phyloP scores from a whole-genome alignment of 139 green algal genomes.

The Auxenochlorella protothecoides region DNA sequence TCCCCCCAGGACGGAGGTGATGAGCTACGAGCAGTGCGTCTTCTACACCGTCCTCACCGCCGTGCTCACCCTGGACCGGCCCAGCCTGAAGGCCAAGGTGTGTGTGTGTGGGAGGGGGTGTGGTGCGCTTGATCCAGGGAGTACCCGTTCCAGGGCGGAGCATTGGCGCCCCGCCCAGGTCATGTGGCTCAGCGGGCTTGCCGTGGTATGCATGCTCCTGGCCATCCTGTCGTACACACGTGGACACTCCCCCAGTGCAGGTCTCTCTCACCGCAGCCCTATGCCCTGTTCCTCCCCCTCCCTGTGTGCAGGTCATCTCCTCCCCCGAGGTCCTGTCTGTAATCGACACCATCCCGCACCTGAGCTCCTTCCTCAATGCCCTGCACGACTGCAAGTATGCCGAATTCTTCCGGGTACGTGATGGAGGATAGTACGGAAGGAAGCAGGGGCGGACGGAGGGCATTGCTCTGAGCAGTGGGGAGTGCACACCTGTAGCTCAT shows the following conservation, averaged over 20 bases:
- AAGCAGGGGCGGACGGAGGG: neutral
- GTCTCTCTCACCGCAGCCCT: neutral
- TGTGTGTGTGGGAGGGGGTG: too few species aligned
- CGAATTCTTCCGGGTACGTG: conserved; percentile 70
- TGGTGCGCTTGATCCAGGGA: neutral
- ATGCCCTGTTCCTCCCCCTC: neutral
- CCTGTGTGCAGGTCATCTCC: conserved; percentile 61
- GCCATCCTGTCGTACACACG: too few species aligned
- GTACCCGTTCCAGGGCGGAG: too few species aligned
- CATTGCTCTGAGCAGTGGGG: neutral
- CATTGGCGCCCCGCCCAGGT: too few species aligned
- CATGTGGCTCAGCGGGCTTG: too few species aligned
- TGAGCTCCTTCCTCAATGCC: conserved; percentile 70
- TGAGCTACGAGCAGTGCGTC: conserved; percentile 76
- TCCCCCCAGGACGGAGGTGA: conserved; percentile 69
- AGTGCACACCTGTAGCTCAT: neutral
- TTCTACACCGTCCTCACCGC: conserved; percentile 84
- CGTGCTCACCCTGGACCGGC: conserved; percentile 61
- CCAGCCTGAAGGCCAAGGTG: conserved; percentile 46
- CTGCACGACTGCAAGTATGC: conserved; percentile 89
- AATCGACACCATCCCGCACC: conserved; percentile 69
- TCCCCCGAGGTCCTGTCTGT: conserved; percentile 89
- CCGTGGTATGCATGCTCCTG: too few species aligned
- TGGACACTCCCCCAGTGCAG: too few species aligned
- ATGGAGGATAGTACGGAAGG: neutral